Conservation (phyloP, 225 moss, liverwort and hornwort genomes). For the Pseudisothecium myosuroides region DNA sequence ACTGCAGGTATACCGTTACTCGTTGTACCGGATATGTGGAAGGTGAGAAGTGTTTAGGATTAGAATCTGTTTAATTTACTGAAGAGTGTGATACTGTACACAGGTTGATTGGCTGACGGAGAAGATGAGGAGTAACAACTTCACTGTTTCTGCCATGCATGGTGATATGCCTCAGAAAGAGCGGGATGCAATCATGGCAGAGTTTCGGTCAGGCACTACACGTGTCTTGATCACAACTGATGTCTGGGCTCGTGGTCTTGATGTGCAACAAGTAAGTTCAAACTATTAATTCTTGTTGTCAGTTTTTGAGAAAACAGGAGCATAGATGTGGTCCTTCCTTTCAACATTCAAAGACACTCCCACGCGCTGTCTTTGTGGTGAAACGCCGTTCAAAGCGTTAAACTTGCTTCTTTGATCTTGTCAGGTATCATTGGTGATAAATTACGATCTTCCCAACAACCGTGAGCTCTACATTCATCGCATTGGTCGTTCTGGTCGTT, state of each 20-base stretch:
- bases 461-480: slow-evolving; percentile 93
- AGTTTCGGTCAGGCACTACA: slow-evolving; percentile 79
- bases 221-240: slow-evolving; percentile 87
- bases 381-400: not conserved
- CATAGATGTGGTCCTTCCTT: not conserved
- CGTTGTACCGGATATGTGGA: not conserved
- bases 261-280: slow-evolving; percentile 44
- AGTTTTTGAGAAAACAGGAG: not conserved
- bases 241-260: slow-evolving; percentile 92
- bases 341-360: not conserved
- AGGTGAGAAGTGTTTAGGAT: not conserved
- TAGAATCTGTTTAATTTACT: not conserved
- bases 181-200: slow-evolving; percentile 86
- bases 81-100: not conserved
- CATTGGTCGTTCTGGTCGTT: slow-evolving; percentile 86
- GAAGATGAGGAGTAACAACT: slow-evolving; percentile 87
- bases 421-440: slow-evolving; percentile 43
- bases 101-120: slow-evolving; percentile 89
- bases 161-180: slow-evolving; percentile 97
- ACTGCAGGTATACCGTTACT: not conserved
- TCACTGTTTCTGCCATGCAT: slow-evolving; percentile 90
- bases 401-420: not conserved
- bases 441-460: slow-evolving; percentile 83
- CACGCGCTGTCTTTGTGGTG: not conserved
- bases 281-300: not conserved